Conservation (phyloP, 2,329 filamentous ascomycete species). For the Ophiosphaerella narmari region DNA sequence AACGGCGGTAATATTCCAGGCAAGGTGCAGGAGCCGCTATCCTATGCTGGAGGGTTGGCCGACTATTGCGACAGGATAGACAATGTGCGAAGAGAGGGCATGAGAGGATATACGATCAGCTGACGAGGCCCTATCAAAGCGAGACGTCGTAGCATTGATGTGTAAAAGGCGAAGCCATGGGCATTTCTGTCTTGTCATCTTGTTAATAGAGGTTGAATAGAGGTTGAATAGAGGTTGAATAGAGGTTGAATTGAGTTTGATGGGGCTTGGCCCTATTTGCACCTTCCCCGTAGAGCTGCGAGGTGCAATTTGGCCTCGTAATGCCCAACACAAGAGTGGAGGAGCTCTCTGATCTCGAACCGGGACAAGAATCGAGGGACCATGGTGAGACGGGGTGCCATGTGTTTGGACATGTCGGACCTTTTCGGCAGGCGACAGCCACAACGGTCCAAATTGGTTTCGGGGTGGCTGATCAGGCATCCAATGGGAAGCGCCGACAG, state of each 20-base stretch:
- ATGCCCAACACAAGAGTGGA: too few relatives aligned
- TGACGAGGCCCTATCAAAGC: slow-evolving; percentile 2
- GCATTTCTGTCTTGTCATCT: not conserved
- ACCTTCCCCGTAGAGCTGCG: too few relatives aligned
- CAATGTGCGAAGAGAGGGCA: slow-evolving; percentile 9
- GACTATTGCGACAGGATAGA: slow-evolving; percentile 9
- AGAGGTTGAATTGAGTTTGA: too few relatives aligned
- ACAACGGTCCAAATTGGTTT: not conserved
- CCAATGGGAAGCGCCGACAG: not conserved
- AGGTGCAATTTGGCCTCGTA: too few relatives aligned
- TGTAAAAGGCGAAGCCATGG: not conserved
- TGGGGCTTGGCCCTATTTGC: too few relatives aligned
- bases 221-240: too few relatives aligned
- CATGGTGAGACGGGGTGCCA: too few relatives aligned
- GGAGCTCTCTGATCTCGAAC: too few relatives aligned
- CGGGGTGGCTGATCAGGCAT: not conserved
- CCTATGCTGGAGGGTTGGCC: slow-evolving; percentile 11
- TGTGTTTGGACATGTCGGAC: not conserved
- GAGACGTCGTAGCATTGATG: not conserved
- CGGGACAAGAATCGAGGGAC: too few relatives aligned
- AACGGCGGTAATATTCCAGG: slow-evolving; percentile 19
- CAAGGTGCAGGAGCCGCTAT: slow-evolving; percentile 10
- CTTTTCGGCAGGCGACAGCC: not conserved
- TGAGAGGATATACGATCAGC: slow-evolving; percentile 8
- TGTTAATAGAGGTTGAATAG: too few relatives aligned